A percentile compares a stretch with the other conserved stretches of the same genome.
These are phyloP conservation scores for Candida pini DNA, from an alignment of 805 yeast species.

Conservation along the genomic window DNA sequence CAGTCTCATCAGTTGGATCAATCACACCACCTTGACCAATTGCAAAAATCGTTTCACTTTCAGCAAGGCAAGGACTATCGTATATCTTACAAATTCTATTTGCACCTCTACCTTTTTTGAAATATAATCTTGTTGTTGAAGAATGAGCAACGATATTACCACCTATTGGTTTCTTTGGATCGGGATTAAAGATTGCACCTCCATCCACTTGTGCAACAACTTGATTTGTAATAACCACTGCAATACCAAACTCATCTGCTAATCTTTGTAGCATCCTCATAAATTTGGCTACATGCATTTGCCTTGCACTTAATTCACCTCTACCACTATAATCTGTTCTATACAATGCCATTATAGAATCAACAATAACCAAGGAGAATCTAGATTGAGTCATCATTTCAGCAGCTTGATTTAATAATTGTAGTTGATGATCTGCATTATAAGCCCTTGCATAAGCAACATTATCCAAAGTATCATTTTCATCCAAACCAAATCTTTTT, in stretches of 20 bases:
- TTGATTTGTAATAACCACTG: slow-evolving; percentile 92
- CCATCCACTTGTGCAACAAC: slow-evolving; percentile 97
- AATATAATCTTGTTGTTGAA: slow-evolving; percentile 86
- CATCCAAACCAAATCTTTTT: slow-evolving; percentile 83
- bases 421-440: slow-evolving; percentile 93
- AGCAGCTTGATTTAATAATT: slow-evolving; percentile 82
- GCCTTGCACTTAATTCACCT: slow-evolving; percentile 93
- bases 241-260: slow-evolving; percentile 97
- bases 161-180: slow-evolving; percentile 97
- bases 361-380: slow-evolving; percentile 87
- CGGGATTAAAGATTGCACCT: slow-evolving; percentile 84
- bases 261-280: slow-evolving; percentile 87
- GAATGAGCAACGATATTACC: slow-evolving; percentile 97
- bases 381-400: slow-evolving; percentile 94
- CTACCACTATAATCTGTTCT: slow-evolving; percentile 94
- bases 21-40: slow-evolving; percentile 96
- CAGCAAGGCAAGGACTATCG: slow-evolving; percentile 96
- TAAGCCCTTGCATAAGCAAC: slow-evolving; percentile 97
- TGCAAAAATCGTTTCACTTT: slow-evolving; percentile 91
- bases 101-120: slow-evolving; percentile 87
- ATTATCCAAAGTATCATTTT: slow-evolving; percentile 91
- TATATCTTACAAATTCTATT: slow-evolving; percentile 91
- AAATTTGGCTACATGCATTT: slow-evolving; percentile 87
- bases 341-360: slow-evolving; percentile 93
- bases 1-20: slow-evolving; percentile 61